Evolutionary conservation across 441 rosid species (phyloP), one percentile per base, ranked within the genome.

Genomic region (Syzygium malaccense): DNA sequence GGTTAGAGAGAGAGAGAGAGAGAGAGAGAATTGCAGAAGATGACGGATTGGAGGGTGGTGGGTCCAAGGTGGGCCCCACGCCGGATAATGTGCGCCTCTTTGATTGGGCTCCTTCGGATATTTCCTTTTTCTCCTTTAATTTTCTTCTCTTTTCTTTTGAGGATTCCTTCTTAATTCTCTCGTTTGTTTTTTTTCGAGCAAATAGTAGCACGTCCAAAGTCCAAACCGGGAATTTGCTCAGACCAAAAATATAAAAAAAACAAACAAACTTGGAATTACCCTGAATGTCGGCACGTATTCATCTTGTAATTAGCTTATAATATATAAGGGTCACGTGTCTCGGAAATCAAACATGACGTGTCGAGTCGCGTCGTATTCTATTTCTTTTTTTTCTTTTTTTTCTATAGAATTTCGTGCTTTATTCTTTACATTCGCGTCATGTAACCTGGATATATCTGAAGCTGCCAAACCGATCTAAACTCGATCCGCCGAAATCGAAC

Each of bases 381-480:
- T 9, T 23, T 57, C 28, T 6, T 41, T 41, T 23, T 41, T 48
- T 3, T 9, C 9, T 57, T 15, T 6, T 41, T 41, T 23, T 41
- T 48, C 2, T 3, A 25, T 20, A 12, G 7, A 4, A 58, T 58
- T 58, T 11, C 30, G 14, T 5, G 14, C n/a, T 26, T 58, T n/a
- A 2, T 58, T 2, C 2, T 8, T 4, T 11, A 11, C 6, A 20
- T 20, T 20, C 4, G 14, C 11, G 15, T 8, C 2, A 15, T 11
- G 5, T 68, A 9, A 68, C 25, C 1, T 5, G 49, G 37, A 3
- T 3, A 5, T 71, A 23, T 37, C 8, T 1, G 3, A 37, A 11
- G 28, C 5, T 3, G 14, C 3, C 1, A 0, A 1, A 7, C 26
- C 5, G 9, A 3, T 37, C 1, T 37, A 14, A 41, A 75, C 9